Conservation (phyloP, 1,284 basidiomycete species). For the Tremellales sp. region DNA sequence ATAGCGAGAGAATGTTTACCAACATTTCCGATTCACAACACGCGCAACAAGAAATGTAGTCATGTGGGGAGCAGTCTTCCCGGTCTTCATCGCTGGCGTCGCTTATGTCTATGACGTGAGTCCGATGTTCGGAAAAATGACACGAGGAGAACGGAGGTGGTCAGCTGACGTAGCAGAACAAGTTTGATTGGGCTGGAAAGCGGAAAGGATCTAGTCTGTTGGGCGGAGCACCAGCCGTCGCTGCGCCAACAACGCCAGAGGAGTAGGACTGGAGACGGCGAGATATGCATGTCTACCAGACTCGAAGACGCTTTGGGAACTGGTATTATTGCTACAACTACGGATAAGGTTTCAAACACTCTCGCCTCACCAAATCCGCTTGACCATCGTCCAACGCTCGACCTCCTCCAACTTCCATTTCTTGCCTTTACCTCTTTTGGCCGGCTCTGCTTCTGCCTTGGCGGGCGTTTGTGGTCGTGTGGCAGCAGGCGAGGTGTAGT, state of each 20-base stretch:
- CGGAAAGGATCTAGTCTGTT: conserved; percentile 31
- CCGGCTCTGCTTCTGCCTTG: conserved; percentile 25
- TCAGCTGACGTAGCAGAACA: conserved; percentile 20
- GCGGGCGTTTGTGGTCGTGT: neutral
- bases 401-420: conserved; percentile 73
- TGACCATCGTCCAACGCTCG: conserved; percentile 89
- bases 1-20: conserved; percentile 74
- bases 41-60: conserved; percentile 50
- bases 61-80: conserved; percentile 36
- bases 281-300: neutral
- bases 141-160: neutral
- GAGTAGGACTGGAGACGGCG: conserved; percentile 3
- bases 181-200: conserved; percentile 46
- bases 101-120: conserved; percentile 38
- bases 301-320: too few relatives aligned
- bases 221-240: conserved; percentile 15
- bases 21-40: conserved; percentile 71
- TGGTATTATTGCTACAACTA: neutral
- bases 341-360: neutral
- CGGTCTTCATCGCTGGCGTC: conserved; percentile 30
- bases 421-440: conserved; percentile 55
- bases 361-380: conserved; percentile 77
- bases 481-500: conserved; percentile 41
- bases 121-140: conserved; percentile 1
- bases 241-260: conserved; percentile 14